Evolutionary conservation across 768 basidiomycete genomes (phyloP).

Genomic region (Boletus tomentosulus): DNA sequence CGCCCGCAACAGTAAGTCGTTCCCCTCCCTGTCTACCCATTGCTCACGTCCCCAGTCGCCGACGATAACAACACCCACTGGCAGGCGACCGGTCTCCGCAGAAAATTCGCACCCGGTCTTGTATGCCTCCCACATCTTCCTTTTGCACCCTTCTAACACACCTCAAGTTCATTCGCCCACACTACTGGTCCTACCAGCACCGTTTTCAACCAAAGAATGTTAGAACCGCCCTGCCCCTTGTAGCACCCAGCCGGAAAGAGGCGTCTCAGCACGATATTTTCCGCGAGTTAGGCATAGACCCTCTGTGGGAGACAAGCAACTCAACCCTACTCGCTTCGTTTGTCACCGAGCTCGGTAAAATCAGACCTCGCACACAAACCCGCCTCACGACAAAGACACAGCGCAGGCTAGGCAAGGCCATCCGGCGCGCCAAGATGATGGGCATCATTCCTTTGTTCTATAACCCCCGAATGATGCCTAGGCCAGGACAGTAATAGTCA

Average conservation of each 20-base stretch:
- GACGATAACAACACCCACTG: conserved; percentile 11
- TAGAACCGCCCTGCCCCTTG: conserved; percentile 33
- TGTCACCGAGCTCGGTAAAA: conserved; percentile 77
- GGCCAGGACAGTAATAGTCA: conserved; percentile 4
- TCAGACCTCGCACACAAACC: conserved; percentile 64
- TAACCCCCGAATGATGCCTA: conserved; percentile 25
- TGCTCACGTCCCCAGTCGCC: conserved; percentile 8
- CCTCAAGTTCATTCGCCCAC: conserved; percentile 45
- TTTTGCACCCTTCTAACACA: not conserved
- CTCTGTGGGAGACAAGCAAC: conserved; percentile 65
- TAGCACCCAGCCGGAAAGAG: conserved; percentile 53
- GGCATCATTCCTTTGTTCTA: conserved; percentile 65
- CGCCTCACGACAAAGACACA: conserved; percentile 76
- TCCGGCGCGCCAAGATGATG: conserved; percentile 88
- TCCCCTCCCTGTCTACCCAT: too few relatives aligned
- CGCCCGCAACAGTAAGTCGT: conserved; percentile 8
- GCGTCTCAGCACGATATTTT: conserved; percentile 65
- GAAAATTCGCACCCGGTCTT: conserved; percentile 22
- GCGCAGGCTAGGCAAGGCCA: conserved; percentile 74
- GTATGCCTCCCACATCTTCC: conserved; percentile 3
- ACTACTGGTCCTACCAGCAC: conserved; percentile 39
- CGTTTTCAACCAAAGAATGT: conserved; percentile 25
- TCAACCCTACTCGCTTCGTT: conserved; percentile 51
- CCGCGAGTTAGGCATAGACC: conserved; percentile 67
- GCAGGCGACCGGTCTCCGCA: conserved; percentile 24